Evolutionary conservation across 805 yeast genomes (phyloP), one percentile per base, ranked within the genome.

Genomic region (Cephaloascus fragrans): DNA sequence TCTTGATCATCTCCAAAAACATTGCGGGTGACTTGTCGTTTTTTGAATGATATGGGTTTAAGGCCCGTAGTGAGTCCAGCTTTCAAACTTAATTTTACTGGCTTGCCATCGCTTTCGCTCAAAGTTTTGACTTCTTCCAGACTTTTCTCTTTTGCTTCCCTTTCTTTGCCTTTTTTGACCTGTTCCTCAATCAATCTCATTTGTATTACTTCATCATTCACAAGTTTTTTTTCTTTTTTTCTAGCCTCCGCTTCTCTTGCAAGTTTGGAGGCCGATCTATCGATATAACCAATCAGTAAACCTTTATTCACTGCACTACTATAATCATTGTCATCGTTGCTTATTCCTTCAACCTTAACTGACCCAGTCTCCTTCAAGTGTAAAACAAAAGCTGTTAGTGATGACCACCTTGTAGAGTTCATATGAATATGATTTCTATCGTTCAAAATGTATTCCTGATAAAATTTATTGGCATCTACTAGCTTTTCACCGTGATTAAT

Each of bases 381-480:
- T 42, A 73, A 70, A 17, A 86, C 69, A 52, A 90, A 86, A 32
- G 75, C 71, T 0, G 87, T 73, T 36, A 93, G 59, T 2, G 83
- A 73, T 3, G 69, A 56, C 86, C 94, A 93, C 42, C 69, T 69
- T 1, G 98, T 93, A 2, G 97, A 79, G 49, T 87, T 88, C 81
- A 93, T 76, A 57, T 90, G 98, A 9, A 88, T 64, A 57, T 93
- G 97, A 41, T 84, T 76, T 50, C 76, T 76, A 54, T 90, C 85
- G 43, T 73, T 71, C 28, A 62, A 44, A 41, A 93, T 90, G 52
- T 82, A 82, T 53, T 89, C 96, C 52, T 89, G 95, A 62, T 93
- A 93, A 51, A 86, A 87, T 52, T 77, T 73, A 61, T 93, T 93
- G 3, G 88, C 90, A 41, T 79, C 80, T 34, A 89, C 71, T 41